Evolutionary conservation across 2,329 filamentous ascomycete species (phyloP), one percentile per base, ranked within the genome.

Genomic region (Emergomyces pasteurianus): DNA sequence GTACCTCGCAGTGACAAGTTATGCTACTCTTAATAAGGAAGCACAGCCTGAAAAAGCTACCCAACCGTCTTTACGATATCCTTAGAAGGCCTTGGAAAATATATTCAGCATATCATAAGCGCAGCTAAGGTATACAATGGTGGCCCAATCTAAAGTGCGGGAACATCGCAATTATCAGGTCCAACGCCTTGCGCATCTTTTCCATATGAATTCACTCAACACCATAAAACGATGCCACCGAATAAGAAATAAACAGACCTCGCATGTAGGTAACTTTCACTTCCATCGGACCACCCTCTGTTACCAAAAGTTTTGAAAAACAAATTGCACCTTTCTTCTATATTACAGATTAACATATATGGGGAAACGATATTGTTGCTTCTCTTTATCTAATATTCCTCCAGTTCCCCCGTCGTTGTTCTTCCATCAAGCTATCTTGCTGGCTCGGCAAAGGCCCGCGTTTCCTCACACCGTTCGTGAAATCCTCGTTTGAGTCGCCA

Each of bases 381-480:
- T 23, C 14, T 31, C n/a, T 9, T 60, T 68, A 74, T 62, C 74
- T 70, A 31, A 76, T 70, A 65, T 73, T 75, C 50, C 77, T 71
- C 67, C 78, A 83, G 65, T 79, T 74, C 12, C 80, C 80, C 64
- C 77, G 77, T 64, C 81, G 82, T 78, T 92, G 90, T 73, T 92
- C 89, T 72, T 87, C 84, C 66, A 86, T 83, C 67, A 95, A 75
- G 67, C 88, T 92, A 71, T 94, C 90, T 70, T 89, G 85, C 74
- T 95, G 90, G 70, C 89, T 92, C 0, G 90, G 90, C 50, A 95
- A 75, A 9, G 89, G 90, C 6, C 82, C 89, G 63, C 86, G 77
- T 66, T 78, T 80, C 62, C 87, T 80, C 21, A 84, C 68, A 42
- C 70, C 68, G 18, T 63, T 71, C 54, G 64, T 71, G 21, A 68